Percentiles rank a stretch among this genome's conserved stretches.
Conservation (phyloP, 768 basidiomycete species). For the Suillus decipiens region DNA sequence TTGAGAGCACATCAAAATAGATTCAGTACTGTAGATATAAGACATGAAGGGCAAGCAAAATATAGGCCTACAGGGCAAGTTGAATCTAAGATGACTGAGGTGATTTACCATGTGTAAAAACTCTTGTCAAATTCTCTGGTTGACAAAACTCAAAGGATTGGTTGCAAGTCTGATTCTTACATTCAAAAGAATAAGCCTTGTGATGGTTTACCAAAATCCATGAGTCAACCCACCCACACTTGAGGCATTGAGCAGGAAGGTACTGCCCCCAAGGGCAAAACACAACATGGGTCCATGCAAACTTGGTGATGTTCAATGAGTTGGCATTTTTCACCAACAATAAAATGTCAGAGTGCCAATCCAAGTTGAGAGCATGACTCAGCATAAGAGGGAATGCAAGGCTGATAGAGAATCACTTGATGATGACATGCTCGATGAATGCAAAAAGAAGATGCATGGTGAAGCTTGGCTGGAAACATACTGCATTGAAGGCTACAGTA, state of each 20-base stretch:
- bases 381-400: background rate
- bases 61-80: constrained; percentile 1
- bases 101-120: background rate
- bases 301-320: background rate
- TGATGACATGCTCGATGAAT: background rate
- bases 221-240: background rate
- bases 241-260: background rate
- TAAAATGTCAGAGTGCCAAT: background rate
- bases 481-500: constrained; percentile 2
- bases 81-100: background rate
- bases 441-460: background rate
- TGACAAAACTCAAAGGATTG: background rate
- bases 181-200: background rate
- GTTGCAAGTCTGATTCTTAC: background rate
- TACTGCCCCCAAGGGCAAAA: background rate
- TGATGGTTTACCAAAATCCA: background rate
- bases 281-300: background rate
- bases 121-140: background rate
- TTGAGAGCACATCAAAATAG: constrained; percentile 1
- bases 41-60: constrained; percentile 1
- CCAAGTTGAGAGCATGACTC: background rate
- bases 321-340: background rate
- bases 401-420: background rate
- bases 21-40: background rate
- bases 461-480: background rate